Percentiles rank a stretch among this genome's conserved stretches.
Evolutionary conservation across 73 alveolate genomes (phyloP).

Genomic region (Breviolum minutum): DNA sequence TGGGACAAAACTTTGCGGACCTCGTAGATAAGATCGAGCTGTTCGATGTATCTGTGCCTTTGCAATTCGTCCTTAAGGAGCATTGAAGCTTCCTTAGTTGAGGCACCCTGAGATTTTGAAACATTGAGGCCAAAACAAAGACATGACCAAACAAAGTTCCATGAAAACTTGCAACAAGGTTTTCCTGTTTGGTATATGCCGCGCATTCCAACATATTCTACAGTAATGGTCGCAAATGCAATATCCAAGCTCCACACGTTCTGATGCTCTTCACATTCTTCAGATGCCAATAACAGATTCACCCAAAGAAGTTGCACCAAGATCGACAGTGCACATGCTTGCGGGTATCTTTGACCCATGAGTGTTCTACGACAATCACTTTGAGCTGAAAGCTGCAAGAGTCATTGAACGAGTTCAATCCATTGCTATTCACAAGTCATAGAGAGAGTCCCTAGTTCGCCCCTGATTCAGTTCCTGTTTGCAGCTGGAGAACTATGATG

Average conservation of each 20-base stretch:
- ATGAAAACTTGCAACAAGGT: no score
- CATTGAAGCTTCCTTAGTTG: no score
- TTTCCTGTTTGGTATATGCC: no score
- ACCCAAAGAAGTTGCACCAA: not conserved
- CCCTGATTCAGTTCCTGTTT: no score
- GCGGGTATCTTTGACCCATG: not conserved
- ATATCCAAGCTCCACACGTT: not conserved
- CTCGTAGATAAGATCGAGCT: not conserved
- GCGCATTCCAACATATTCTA: no score
- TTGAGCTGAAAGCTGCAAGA: constrained; percentile 6
- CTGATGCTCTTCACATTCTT: not conserved
- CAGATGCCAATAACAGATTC: not conserved
- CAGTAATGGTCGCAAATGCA: no score
- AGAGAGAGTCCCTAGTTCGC: no score
- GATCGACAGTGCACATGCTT: not conserved
- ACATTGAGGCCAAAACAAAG: no score
- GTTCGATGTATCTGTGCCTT: not conserved
- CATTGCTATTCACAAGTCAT: no score
- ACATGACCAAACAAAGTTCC: no score
- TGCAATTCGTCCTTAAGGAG: no score
- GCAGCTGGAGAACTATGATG: not conserved
- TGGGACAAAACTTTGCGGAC: not conserved
- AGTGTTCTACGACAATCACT: not conserved
- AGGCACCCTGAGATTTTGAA: no score
- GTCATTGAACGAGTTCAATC: not conserved